Conservation (phyloP, 352 stramenopile species). For the Phytophthora tubulina region DNA sequence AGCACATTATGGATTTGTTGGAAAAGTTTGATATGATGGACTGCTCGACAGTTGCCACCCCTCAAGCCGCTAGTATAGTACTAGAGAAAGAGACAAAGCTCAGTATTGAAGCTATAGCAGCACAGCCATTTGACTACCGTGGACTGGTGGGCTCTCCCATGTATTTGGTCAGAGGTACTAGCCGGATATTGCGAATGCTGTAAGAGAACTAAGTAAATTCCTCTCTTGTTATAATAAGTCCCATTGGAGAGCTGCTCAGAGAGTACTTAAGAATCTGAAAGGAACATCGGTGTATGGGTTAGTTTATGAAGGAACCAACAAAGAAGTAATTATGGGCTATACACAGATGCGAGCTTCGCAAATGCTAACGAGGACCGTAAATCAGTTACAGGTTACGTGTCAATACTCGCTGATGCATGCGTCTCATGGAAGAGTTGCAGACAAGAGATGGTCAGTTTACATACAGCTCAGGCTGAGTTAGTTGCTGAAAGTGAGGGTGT, state of each 20-base stretch:
- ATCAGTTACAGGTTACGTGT: constrained; percentile 9
- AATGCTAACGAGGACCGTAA: constrained; percentile 18
- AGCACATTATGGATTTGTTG: constrained; percentile 9
- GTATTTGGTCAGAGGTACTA: neutral
- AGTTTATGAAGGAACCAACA: no score
- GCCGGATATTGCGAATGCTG: neutral
- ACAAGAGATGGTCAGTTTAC: constrained; percentile 12
- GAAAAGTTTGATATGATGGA: constrained; percentile 3
- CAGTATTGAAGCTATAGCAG: neutral
- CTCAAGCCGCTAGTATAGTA: neutral
- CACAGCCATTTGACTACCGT: constrained; percentile 1
- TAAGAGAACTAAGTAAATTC: constrained; percentile 8
- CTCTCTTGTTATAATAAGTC: neutral
- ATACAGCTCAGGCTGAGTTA: constrained; percentile 24
- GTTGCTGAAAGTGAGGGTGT: constrained; percentile 25
- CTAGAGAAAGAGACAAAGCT: neutral
- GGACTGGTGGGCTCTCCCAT: neutral
- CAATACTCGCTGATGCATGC: neutral
- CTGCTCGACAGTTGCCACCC: neutral
- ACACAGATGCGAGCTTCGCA: constrained; percentile 6
- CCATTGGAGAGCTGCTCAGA: no score
- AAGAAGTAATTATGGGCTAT: neutral
- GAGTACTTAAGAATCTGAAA: no score
- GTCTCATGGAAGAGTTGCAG: constrained; percentile 13
- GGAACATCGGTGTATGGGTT: no score